These are phyloP conservation scores for Mycosphaerella arachidis DNA, from an alignment of 2,329 filamentous ascomycete genomes.

Conservation along the genomic window DNA sequence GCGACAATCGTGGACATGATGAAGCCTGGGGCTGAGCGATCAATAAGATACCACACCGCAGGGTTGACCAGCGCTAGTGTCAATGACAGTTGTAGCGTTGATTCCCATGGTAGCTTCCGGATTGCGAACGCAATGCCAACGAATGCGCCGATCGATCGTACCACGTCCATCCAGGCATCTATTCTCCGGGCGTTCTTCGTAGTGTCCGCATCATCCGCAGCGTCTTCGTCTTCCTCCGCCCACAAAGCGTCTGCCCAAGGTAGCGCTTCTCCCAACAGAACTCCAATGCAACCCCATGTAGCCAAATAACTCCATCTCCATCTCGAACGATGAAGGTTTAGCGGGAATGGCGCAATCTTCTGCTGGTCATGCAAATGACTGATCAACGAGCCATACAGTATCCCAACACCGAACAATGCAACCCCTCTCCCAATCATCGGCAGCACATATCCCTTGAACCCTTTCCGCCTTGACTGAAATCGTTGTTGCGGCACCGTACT, in stretches of 20 bases:
- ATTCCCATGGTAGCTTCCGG: conserved; percentile 87
- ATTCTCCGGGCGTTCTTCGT: conserved; percentile 14
- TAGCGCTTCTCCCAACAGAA: conserved; percentile 71
- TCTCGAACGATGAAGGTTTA: conserved; percentile 52
- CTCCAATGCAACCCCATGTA: conserved; percentile 77
- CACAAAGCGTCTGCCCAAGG: conserved; percentile 80
- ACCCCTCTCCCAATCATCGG: conserved; percentile 37
- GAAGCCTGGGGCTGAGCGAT: conserved; percentile 81
- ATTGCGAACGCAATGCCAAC: conserved; percentile 75
- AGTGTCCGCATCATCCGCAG: conserved; percentile 18
- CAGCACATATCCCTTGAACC: conserved; percentile 35
- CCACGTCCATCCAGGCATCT: conserved; percentile 63
- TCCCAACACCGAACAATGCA: conserved; percentile 72
- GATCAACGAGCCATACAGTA: conserved; percentile 77
- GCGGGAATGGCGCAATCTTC: conserved; percentile 58
- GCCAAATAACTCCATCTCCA: conserved; percentile 67
- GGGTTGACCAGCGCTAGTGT: conserved; percentile 89
- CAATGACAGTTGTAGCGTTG: conserved; percentile 85
- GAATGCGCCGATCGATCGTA: conserved; percentile 66
- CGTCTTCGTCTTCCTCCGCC: conserved; percentile 49
- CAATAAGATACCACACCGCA: conserved; percentile 91
- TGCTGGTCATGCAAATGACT: conserved; percentile 70
- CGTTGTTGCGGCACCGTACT: conserved; percentile 24
- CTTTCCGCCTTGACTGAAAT: conserved; percentile 15
- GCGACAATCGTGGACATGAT: conserved; percentile 72